These are phyloP conservation scores for Trypanosoma platydactyli DNA, from an alignment of 208 protist species.

Conservation along the genomic window DNA sequence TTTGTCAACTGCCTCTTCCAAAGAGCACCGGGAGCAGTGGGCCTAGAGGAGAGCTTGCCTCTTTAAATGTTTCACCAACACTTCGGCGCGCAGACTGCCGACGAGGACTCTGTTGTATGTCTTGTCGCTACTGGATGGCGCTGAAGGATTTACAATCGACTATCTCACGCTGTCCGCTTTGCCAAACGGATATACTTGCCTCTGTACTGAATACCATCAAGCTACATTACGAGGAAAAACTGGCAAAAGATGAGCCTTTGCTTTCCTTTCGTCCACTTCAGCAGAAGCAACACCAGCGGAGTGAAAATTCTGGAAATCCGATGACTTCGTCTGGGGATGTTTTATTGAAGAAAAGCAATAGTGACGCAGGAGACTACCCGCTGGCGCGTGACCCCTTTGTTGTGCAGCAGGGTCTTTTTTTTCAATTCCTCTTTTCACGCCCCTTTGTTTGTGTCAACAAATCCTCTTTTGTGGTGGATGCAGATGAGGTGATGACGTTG, in stretches of 20 bases:
- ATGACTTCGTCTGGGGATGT: neutral
- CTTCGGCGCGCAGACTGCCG: slow-evolving; percentile 28
- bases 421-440: slow-evolving; percentile 59
- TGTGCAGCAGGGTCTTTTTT: slow-evolving; percentile 82
- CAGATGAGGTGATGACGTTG: slow-evolving; percentile 78
- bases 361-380: slow-evolving; percentile 34
- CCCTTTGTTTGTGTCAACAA: slow-evolving; percentile 77
- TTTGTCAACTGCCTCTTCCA: slow-evolving; percentile 47
- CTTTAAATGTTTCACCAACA: slow-evolving; percentile 27
- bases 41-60: slow-evolving; percentile 2
- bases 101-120: slow-evolving; percentile 57
- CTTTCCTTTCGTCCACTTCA: slow-evolving; percentile 26
- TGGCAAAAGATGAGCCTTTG: slow-evolving; percentile 18
- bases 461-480: slow-evolving; percentile 51
- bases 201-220: slow-evolving; percentile 16
- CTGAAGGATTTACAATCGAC: slow-evolving; percentile 55
- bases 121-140: slow-evolving; percentile 68
- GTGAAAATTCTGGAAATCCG: neutral
- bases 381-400: slow-evolving; percentile 81
- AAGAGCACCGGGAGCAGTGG: neutral
- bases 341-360: neutral
- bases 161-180: slow-evolving; percentile 57
- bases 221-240: slow-evolving; percentile 26
- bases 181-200: slow-evolving; percentile 51
- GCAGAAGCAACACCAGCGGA: neutral